These are phyloP conservation scores for Termitomyces sp. DNA, from an alignment of 768 basidiomycete genomes.

Conservation along the genomic window DNA sequence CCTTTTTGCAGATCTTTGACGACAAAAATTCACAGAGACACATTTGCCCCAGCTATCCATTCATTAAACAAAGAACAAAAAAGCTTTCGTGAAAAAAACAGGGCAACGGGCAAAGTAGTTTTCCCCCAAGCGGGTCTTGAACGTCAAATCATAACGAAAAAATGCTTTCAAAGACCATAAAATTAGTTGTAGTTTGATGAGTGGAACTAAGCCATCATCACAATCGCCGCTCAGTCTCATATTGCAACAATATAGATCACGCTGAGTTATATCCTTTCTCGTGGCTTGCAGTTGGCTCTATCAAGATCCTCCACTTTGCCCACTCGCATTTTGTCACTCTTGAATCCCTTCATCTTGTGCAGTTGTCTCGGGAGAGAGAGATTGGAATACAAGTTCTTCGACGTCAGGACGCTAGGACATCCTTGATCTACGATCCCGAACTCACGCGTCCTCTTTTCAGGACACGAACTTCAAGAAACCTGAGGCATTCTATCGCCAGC, in stretches of 20 bases:
- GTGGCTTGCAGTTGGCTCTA: no score
- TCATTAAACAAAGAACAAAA: background rate
- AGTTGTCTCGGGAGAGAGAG: background rate
- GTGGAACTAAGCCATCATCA: background rate
- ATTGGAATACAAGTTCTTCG: background rate
- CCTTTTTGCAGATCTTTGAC: background rate
- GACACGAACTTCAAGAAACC: background rate
- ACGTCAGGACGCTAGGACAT: background rate
- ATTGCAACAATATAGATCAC: background rate
- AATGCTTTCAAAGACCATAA: background rate
- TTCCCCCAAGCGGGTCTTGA: background rate
- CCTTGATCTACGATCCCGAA: background rate
- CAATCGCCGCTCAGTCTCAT: background rate
- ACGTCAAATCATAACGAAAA: conserved; percentile 5
- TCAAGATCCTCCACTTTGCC: background rate
- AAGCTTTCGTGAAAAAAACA: background rate
- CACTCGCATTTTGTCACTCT: background rate
- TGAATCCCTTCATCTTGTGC: background rate
- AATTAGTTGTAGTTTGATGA: background rate
- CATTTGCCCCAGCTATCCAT: background rate
- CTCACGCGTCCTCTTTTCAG: background rate
- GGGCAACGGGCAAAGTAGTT: background rate
- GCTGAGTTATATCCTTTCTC: no score
- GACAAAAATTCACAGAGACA: background rate
- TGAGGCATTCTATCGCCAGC: no score